Evolutionary conservation across 2,329 filamentous ascomycete genomes (phyloP), one percentile per base, ranked within the genome.

Genomic region (Lecanosticta acicola): DNA sequence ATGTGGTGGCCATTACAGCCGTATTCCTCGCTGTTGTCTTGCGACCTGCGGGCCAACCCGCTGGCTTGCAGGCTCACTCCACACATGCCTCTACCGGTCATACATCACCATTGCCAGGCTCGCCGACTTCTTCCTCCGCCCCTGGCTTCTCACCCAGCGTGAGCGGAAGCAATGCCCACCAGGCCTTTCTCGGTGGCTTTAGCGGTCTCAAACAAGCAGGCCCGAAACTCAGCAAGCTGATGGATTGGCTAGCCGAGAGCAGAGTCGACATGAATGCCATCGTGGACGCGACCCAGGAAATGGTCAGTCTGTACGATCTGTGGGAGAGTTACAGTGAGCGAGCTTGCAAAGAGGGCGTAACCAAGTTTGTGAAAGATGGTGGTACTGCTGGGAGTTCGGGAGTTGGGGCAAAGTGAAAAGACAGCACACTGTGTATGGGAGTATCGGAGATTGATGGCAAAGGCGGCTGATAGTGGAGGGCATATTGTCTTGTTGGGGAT

Each of bases 251-350:
- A 46, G 85, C 89, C 1, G 88, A 94, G 62, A 93, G 87, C 59
- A 84, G 81, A 46, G 80, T 95, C 35, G 87, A 94, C 59, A 85
- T 95, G 59, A 81, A 87, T 54, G 84, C 82, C 24, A 83, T 94
- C 66, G 84, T 94, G 41, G 87, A 95, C 66, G 88, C 85, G 60
- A 91, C 87, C 0, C 90, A 96, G 68, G 90, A 95, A 69, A 78
- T 95, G 51, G 87, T 96, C 43, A 90, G 87, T 3, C 79, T 95
- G 53, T 95, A 95, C 63, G 87, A 94, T 61, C 68, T 80, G 1
- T 84, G 81, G 80, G 81, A 83, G 53, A 71, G 72, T 48, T 84
- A 81, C 60, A 79, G 71, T 44, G 81, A 84, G 59, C 80, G 83
- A 64, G 70, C 71, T 11, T 81, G 79, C 59, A 83, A 80, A 63